These are phyloP conservation scores for Thermomyces lanuginosus DNA, from an alignment of 2,329 filamentous ascomycete species.

Conservation along the genomic window DNA sequence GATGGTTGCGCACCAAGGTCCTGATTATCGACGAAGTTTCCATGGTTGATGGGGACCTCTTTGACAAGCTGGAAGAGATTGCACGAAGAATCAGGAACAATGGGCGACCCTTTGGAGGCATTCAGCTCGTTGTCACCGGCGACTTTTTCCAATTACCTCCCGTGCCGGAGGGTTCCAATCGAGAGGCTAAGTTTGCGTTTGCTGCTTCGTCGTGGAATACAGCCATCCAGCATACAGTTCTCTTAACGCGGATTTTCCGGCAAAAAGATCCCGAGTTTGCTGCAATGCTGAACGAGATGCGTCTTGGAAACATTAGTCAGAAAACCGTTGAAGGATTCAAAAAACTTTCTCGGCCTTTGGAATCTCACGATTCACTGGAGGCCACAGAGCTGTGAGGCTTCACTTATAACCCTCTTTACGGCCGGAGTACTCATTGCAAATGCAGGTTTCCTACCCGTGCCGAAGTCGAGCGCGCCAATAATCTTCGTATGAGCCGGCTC, in stretches of 20 bases:
- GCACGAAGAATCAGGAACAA: slow-evolving; percentile 78
- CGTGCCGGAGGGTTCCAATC: slow-evolving; percentile 56
- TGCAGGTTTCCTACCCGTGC: slow-evolving; percentile 67
- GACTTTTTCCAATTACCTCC: slow-evolving; percentile 97
- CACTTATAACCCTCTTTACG: slow-evolving; percentile 1
- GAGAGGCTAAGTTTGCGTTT: slow-evolving; percentile 75
- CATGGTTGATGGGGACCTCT: slow-evolving; percentile 94
- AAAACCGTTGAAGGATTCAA: slow-evolving; percentile 63
- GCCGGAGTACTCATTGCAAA: slow-evolving; percentile 10
- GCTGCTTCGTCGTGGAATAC: slow-evolving; percentile 84
- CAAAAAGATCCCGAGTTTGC: slow-evolving; percentile 86
- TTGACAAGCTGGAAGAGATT: slow-evolving; percentile 86
- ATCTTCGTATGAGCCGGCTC: slow-evolving; percentile 53
- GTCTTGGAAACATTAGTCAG: slow-evolving; percentile 64
- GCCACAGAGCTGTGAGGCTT: slow-evolving; percentile 60
- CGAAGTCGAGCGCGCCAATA: slow-evolving; percentile 81
- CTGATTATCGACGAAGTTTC: slow-evolving; percentile 90
- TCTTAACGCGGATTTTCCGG: slow-evolving; percentile 87
- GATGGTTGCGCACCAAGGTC: slow-evolving; percentile 78
- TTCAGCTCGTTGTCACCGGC: slow-evolving; percentile 86
- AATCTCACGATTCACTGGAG: slow-evolving; percentile 56
- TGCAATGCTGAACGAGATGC: slow-evolving; percentile 94
- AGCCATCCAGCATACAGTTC: slow-evolving; percentile 87
- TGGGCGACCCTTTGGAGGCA: slow-evolving; percentile 82
- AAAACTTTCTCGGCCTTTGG: slow-evolving; percentile 51